Evolutionary conservation across 1,139 yeast species (phyloP).

Genomic region (Meyerozyma carpophila): DNA sequence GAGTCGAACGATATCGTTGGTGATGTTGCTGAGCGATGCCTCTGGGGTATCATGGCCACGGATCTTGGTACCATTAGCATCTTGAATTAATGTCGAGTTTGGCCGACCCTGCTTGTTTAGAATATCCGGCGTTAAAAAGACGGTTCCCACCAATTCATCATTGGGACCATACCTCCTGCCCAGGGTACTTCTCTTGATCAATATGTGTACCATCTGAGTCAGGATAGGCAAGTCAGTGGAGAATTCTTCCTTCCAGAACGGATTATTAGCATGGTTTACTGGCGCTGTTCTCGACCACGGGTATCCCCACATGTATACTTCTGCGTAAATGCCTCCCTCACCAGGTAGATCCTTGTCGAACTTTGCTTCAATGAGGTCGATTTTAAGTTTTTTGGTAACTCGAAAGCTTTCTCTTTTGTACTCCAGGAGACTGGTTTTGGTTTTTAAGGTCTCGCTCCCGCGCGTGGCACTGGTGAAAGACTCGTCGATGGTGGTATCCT

Average conservation of each 20-base stretch:
- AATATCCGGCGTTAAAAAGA: constrained; percentile 51
- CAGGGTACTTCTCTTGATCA: constrained; percentile 37
- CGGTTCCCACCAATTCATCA: constrained; percentile 48
- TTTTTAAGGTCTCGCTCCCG: constrained; percentile 2
- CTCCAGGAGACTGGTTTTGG: constrained; percentile 11
- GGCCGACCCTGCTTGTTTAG: constrained; percentile 32
- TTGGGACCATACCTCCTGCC: constrained; percentile 15
- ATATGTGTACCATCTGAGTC: constrained; percentile 48
- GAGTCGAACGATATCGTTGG: constrained; percentile 35
- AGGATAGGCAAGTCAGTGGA: constrained; percentile 52
- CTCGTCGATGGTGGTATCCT: constrained; percentile 7
- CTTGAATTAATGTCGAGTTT: constrained; percentile 33
- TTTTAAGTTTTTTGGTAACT: constrained; percentile 47
- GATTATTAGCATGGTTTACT: constrained; percentile 43
- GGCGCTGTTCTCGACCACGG: constrained; percentile 69
- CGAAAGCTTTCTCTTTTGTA: constrained; percentile 41
- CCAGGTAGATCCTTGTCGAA: constrained; percentile 24
- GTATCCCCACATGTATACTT: constrained; percentile 59
- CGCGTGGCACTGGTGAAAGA: not conserved
- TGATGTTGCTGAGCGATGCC: constrained; percentile 8
- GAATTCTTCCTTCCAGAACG: constrained; percentile 73
- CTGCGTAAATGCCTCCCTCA: constrained; percentile 48
- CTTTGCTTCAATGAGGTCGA: constrained; percentile 68
- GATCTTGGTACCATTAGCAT: constrained; percentile 16
- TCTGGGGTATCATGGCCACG: constrained; percentile 7